Percentiles rank a stretch among this genome's conserved stretches.
phyloP scores from a whole-genome alignment of 208 protist species.

The Vickermania spadyakhi region DNA sequence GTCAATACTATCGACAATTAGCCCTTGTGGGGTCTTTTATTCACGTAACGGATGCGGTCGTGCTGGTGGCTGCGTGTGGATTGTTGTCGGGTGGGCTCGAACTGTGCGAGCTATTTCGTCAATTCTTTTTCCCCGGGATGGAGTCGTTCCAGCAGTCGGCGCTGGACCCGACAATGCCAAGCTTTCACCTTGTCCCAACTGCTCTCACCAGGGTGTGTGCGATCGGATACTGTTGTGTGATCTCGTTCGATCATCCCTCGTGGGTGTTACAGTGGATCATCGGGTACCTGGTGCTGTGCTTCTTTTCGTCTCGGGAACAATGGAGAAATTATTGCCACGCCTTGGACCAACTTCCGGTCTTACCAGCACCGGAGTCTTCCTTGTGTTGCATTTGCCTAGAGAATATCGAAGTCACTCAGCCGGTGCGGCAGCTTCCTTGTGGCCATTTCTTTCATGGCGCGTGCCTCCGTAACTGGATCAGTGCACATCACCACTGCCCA shows the following conservation, averaged over 20 bases:
- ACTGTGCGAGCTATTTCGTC: neutral
- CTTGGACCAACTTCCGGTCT: conserved; percentile 35
- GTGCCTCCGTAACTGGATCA: conserved; percentile 74
- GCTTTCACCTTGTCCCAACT: conserved; percentile 7
- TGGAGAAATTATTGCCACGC: conserved; percentile 19
- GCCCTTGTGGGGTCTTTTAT: neutral
- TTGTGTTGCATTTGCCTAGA: conserved; percentile 74
- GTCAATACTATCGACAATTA: neutral
- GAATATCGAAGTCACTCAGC: conserved; percentile 19
- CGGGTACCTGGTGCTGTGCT: neutral
- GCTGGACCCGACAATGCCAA: conserved; percentile 4
- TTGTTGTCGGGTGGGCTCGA: neutral
- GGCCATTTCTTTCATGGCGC: conserved; percentile 72
- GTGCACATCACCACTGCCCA: conserved; percentile 43
- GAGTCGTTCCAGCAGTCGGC: neutral
- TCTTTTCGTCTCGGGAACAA: neutral
- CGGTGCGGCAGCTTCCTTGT: conserved; percentile 58
- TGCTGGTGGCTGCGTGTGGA: neutral
- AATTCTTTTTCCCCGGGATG: neutral
- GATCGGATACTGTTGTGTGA: neutral
- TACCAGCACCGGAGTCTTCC: conserved; percentile 18
- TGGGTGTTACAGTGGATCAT: neutral
- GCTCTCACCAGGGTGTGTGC: neutral
- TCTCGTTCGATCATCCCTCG: neutral
- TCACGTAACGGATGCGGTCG: neutral